Percentiles rank a stretch among this genome's conserved stretches.
Conservation (phyloP, 2,329 filamentous ascomycete species). For the Lanzia echinophila region DNA sequence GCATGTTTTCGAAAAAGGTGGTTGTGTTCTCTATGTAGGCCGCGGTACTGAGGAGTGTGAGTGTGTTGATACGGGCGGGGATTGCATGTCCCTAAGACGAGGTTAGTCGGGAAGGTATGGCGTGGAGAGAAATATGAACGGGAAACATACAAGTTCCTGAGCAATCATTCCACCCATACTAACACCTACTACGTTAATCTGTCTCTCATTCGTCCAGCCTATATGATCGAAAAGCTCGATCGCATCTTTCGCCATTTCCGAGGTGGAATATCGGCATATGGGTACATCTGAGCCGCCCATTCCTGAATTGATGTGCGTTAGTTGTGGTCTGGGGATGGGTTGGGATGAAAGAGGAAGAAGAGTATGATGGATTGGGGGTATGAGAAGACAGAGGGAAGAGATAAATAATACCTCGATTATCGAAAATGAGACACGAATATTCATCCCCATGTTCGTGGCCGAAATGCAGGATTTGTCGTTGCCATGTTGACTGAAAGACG, state of each 20-base stretch:
- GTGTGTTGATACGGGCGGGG: slow-evolving; percentile 46
- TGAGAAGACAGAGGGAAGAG: neutral
- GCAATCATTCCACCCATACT: slow-evolving; percentile 91
- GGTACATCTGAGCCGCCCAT: slow-evolving; percentile 78
- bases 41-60: slow-evolving; percentile 57
- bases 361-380: neutral
- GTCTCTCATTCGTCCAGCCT: slow-evolving; percentile 55
- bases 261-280: slow-evolving; percentile 69
- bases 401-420: slow-evolving; percentile 57
- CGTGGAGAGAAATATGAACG: slow-evolving; percentile 1
- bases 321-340: neutral
- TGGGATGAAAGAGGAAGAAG: neutral
- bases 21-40: slow-evolving; percentile 54
- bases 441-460: slow-evolving; percentile 60
- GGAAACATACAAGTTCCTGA: slow-evolving; percentile 59
- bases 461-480: slow-evolving; percentile 77
- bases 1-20: slow-evolving; percentile 58
- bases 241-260: slow-evolving; percentile 74
- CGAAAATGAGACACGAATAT: slow-evolving; percentile 70
- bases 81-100: slow-evolving; percentile 38
- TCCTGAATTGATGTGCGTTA: slow-evolving; percentile 31
- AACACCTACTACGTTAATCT: slow-evolving; percentile 66
- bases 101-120: neutral
- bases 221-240: slow-evolving; percentile 64
- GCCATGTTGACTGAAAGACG: slow-evolving; percentile 53